A percentile compares a stretch with the other conserved stretches of the same genome.
phyloP scores from a whole-genome alignment of 2,329 filamentous ascomycete species.

The Trichoderma atrobrunneum region DNA sequence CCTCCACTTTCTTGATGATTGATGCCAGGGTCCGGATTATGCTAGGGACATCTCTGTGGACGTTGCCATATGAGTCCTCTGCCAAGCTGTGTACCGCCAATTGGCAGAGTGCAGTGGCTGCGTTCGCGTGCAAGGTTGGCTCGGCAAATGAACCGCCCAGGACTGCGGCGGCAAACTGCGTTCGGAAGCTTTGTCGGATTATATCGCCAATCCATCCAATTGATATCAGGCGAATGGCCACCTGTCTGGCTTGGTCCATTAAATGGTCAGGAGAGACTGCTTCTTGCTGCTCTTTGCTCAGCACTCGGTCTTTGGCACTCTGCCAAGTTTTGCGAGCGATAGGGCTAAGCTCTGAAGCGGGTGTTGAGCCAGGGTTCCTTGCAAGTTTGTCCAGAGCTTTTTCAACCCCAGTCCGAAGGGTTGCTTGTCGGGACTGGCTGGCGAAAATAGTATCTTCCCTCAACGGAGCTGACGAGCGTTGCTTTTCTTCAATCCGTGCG shows the following conservation, averaged over 20 bases:
- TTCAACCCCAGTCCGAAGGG: conserved; percentile 45
- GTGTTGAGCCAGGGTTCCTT: conserved; percentile 47
- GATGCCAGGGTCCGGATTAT: conserved; percentile 71
- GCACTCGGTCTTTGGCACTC: conserved; percentile 46
- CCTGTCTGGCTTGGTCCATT: conserved; percentile 46
- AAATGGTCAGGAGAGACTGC: conserved; percentile 50
- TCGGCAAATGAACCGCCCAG: conserved; percentile 73
- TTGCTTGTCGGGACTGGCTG: conserved; percentile 36
- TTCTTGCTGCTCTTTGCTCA: conserved; percentile 54
- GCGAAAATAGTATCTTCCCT: conserved; percentile 47
- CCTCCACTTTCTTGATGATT: conserved; percentile 67
- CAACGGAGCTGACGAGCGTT: conserved; percentile 40
- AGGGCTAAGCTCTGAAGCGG: conserved; percentile 49
- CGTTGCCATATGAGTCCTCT: conserved; percentile 82
- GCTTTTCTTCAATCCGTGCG: conserved; percentile 31
- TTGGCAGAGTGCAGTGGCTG: conserved; percentile 65
- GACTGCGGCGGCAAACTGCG: conserved; percentile 63
- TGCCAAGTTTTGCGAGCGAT: conserved; percentile 49
- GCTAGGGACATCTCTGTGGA: conserved; percentile 73
- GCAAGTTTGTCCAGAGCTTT: conserved; percentile 44
- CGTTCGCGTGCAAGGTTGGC: conserved; percentile 65
- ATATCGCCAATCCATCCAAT: conserved; percentile 59
- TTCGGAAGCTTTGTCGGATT: conserved; percentile 68
- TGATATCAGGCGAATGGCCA: conserved; percentile 45
- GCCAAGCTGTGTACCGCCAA: conserved; percentile 70